Conservation (phyloP, 148 eudicot genomes). For the Camellia japonica region DNA sequence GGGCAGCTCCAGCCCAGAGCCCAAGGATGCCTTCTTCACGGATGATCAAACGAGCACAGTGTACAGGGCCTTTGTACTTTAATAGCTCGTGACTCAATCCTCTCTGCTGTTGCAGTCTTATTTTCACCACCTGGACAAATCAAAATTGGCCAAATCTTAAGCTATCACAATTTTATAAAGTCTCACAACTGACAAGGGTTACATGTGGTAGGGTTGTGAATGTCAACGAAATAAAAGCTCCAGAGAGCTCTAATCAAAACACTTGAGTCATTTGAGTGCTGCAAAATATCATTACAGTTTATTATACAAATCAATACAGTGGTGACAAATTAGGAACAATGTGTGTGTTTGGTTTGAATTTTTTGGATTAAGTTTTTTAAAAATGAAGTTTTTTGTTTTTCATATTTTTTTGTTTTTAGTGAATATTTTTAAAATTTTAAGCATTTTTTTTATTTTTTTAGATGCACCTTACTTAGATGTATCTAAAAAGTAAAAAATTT, state of each 20-base stretch:
- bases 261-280: background rate
- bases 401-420: no score
- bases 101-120: conserved; percentile 83
- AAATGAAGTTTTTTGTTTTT: no score
- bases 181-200: background rate
- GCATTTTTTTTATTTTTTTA: no score
- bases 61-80: conserved; percentile 87
- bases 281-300: background rate
- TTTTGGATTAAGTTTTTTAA: no score
- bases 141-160: background rate
- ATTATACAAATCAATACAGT: background rate
- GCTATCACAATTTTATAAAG: background rate
- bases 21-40: conserved; percentile 92
- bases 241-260: background rate
- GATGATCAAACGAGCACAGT: conserved; percentile 74
- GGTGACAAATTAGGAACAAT: background rate
- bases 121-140: conserved; percentile 78
- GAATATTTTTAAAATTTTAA: no score
- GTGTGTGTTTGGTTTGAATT: no score
- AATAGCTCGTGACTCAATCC: conserved; percentile 78
- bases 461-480: no score
- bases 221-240: background rate
- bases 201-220: background rate
- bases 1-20: conserved; percentile 93
- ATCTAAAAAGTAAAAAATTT: no score